Base-by-base conservation (phyloP, 805 yeast genomes). In the Jamesozyma gamospora region DNA sequence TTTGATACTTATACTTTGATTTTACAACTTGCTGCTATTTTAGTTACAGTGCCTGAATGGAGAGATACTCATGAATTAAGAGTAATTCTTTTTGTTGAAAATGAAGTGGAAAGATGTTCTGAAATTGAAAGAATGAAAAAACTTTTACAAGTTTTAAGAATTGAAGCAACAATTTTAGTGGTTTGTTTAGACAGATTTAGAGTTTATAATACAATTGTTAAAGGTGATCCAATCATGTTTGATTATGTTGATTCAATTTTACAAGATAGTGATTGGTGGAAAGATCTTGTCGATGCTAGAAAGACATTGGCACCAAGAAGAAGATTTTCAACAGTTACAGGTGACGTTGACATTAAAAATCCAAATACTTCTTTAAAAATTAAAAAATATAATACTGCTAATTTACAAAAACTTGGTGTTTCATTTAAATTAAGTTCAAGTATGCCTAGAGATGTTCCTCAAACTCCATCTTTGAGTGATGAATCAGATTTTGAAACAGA, bases 1-100 rank as follows among this genome's bases (percentile, higher is more conserved):
- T 87, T 92, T 56, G 99, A 92, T 59, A 92, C 99, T 0, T 92
- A 88, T 54, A 90, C 97, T 0, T 70, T 92, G 53, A 92, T 92
- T 47, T 65, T 94, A 42, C 99, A 92, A 55, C 66, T 92, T 41
- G 98, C 97, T 3, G 94, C 95, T 1, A 90, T 92, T 48, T 65
- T 92, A 42, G 77, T 83, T 10, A 88, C 98, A 0, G 98, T 92
- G 3, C 94, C 94, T 1, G 82, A 80, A 33, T 92, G 99, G 99
- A 78, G 83, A 47, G 69, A 69, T 35, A 77, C 82, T 0, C 92
- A 86, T 54, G 64, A 60, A 5, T 57, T 92, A 29, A 67, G 98
- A 43, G 86, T 92, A 10, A 78, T 92, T 37, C 94, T 83, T 0
- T 90, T 92, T 68, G 96, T 92, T 25, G 98, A 92, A 61, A 69